A percentile compares a stretch with the other conserved stretches of the same genome.
phyloP scores from a whole-genome alignment of 345 rosid genomes.

The Brassica carinata region DNA sequence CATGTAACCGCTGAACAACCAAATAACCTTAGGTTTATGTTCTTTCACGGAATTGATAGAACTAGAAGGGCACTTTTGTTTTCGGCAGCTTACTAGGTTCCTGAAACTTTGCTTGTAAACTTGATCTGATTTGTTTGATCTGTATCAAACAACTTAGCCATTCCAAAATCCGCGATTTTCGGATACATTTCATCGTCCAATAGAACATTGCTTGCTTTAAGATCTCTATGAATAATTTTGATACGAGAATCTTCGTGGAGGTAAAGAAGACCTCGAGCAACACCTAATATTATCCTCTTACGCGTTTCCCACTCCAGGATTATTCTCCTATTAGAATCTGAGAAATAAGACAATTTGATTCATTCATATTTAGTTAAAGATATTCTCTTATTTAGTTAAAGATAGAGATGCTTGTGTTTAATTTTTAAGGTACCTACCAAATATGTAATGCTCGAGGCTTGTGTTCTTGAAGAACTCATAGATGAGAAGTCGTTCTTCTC shows the following conservation, averaged over 20 bases:
- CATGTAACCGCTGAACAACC: background rate
- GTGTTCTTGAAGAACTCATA: conserved; percentile 1
- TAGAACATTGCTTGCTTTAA: conserved; percentile 3
- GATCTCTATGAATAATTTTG: background rate
- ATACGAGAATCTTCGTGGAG: conserved; percentile 2
- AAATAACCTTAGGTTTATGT: background rate
- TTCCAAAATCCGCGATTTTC: background rate
- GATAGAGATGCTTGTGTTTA: background rate
- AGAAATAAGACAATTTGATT: background rate
- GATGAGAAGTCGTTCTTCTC: conserved; percentile 3
- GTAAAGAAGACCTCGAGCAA: conserved; percentile 2
- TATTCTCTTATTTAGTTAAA: background rate
- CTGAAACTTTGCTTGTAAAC: conserved; percentile 3
- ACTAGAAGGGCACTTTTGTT: background rate
- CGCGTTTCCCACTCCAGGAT: background rate
- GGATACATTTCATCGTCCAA: conserved; percentile 1
- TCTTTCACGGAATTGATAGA: background rate
- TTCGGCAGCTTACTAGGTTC: background rate
- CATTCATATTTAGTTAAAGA: background rate
- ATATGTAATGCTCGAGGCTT: conserved; percentile 1
- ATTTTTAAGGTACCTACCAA: background rate
- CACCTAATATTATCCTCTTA: background rate
- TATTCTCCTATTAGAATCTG: background rate
- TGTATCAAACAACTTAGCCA: background rate
- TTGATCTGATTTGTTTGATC: background rate